Percentiles rank a stretch among this genome's conserved stretches.
These are phyloP conservation scores for Seiridium cupressi DNA, from an alignment of 2,329 filamentous ascomycete species.

Conservation along the genomic window DNA sequence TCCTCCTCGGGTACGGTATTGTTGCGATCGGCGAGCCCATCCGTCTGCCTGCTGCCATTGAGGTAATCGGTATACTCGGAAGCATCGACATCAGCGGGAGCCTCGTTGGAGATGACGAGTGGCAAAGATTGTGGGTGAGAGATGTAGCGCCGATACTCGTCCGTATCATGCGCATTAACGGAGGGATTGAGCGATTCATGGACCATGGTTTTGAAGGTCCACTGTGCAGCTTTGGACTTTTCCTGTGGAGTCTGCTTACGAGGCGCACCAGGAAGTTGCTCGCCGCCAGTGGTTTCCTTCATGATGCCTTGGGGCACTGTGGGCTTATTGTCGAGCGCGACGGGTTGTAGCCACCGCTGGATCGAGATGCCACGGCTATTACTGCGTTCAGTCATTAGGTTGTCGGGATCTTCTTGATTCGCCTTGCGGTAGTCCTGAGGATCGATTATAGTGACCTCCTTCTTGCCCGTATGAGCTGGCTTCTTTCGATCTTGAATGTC, in stretches of 20 bases:
- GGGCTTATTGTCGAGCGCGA: slow-evolving; percentile 31
- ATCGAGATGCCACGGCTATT: slow-evolving; percentile 50
- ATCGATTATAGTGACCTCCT: slow-evolving; percentile 69
- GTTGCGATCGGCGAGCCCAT: slow-evolving; percentile 48
- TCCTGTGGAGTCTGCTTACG: slow-evolving; percentile 62
- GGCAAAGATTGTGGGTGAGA: slow-evolving; percentile 86
- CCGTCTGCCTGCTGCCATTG: slow-evolving; percentile 63
- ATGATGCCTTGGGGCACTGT: slow-evolving; percentile 50
- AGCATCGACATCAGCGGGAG: slow-evolving; percentile 54
- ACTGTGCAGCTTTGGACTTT: slow-evolving; percentile 80
- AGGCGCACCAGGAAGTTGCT: slow-evolving; percentile 24
- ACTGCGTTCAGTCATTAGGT: slow-evolving; percentile 32
- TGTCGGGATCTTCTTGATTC: slow-evolving; percentile 39
- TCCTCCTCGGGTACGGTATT: slow-evolving; percentile 54
- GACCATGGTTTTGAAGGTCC: slow-evolving; percentile 85
- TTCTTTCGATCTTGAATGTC: slow-evolving; percentile 61
- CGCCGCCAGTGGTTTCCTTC: slow-evolving; percentile 41
- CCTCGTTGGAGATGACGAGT: slow-evolving; percentile 71
- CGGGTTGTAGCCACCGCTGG: slow-evolving; percentile 61
- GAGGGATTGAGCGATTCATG: slow-evolving; percentile 82
- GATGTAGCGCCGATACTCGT: slow-evolving; percentile 88
- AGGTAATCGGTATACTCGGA: slow-evolving; percentile 80
- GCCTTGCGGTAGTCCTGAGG: slow-evolving; percentile 42
- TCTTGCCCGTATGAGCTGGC: slow-evolving; percentile 41
- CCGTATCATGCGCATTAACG: slow-evolving; percentile 72